Evolutionary conservation across 108 stramenopile genomes (phyloP).

Genomic region (Seminavis robusta): DNA sequence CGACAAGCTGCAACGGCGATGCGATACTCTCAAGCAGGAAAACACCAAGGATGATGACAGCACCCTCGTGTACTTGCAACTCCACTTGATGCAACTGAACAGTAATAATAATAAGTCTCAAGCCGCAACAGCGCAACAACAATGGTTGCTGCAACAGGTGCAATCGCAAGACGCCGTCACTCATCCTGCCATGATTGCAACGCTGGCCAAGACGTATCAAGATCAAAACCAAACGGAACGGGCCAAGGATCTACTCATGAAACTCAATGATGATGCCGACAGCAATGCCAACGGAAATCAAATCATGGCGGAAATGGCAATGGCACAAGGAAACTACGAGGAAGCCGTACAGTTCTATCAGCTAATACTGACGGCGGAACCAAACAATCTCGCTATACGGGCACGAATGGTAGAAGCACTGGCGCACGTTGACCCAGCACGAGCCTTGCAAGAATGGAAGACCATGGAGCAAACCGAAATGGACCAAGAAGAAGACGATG

Average conservation of each 20-base stretch:
- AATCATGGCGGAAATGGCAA: constrained; percentile 32
- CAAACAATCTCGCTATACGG: not conserved
- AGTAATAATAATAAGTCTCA: too few relatives aligned
- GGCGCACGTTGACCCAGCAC: constrained; percentile 41
- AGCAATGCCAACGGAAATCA: not conserved
- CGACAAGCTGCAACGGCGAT: not conserved
- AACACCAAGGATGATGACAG: not conserved
- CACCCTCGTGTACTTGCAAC: not conserved
- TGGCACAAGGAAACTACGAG: constrained; percentile 49
- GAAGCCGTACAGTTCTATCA: constrained; percentile 57
- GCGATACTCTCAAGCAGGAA: not conserved
- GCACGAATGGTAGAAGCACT: constrained; percentile 53
- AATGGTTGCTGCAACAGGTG: constrained; percentile 31
- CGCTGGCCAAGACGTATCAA: constrained; percentile 45
- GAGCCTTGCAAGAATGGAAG: constrained; percentile 28
- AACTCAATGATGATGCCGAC: not conserved
- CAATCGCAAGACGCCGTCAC: too few relatives aligned
- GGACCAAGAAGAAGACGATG: constrained; percentile 12
- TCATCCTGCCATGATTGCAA: constrained; percentile 51
- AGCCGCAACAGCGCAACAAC: not conserved
- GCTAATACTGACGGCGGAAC: not conserved
- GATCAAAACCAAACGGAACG: constrained; percentile 11
- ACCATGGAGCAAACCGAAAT: not conserved
- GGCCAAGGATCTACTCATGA: constrained; percentile 17
- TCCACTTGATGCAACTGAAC: not conserved